A percentile compares a stretch with the other conserved stretches of the same genome.
Conservation (phyloP, 306 rosid species). For the Fragaria ananassa region DNA sequence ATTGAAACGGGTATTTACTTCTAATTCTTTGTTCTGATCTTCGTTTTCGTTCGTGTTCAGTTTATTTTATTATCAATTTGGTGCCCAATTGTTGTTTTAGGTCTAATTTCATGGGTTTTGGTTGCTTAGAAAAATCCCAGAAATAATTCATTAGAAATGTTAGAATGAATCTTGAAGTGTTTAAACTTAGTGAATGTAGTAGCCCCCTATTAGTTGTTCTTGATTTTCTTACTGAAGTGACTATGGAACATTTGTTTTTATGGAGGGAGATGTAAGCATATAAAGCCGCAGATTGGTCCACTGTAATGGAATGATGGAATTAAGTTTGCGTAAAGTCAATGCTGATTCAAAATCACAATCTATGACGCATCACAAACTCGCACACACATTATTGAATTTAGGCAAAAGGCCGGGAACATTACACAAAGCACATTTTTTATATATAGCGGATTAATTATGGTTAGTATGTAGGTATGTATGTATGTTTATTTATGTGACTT, state of each 20-base stretch:
- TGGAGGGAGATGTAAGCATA: not conserved
- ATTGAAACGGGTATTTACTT: constrained; percentile 71
- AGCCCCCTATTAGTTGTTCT: not conserved
- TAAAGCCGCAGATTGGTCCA: not conserved
- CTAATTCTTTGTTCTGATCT: not conserved
- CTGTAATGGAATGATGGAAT: constrained; percentile 7
- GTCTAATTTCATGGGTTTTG: not conserved
- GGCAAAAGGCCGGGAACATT: not conserved
- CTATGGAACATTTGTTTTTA: not conserved
- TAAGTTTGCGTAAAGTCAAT: not conserved
- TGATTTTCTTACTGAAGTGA: not conserved
- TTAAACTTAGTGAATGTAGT: constrained; percentile 13
- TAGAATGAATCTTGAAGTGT: not conserved
- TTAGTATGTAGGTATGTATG: not conserved
- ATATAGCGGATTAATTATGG: not conserved
- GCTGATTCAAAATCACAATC: not conserved
- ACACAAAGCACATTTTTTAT: not conserved
- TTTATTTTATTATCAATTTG: not conserved
- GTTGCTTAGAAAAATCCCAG: not conserved
- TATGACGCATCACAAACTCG: not conserved
- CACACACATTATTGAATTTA: not conserved
- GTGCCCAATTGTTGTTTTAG: not conserved
- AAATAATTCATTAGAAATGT: not conserved
- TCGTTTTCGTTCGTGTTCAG: not conserved
- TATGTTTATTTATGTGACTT: not conserved